phyloP scores from a whole-genome alignment of 768 basidiomycete species.

The Suillus lakei region DNA sequence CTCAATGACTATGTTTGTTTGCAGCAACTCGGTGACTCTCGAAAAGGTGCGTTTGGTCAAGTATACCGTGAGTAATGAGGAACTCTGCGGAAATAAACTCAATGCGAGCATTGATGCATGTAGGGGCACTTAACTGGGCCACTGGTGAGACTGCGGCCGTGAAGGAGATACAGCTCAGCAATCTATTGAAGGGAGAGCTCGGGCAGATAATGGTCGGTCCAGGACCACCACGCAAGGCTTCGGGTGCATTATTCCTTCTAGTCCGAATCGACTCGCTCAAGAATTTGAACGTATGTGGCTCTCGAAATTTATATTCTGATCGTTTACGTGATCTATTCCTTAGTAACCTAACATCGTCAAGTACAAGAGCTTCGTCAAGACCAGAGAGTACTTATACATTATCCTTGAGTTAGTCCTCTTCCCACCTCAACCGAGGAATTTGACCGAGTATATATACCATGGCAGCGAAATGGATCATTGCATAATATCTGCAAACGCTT shows the following conservation, averaged over 20 bases:
- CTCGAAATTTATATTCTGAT: slow-evolving; percentile 10
- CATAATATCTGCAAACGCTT: slow-evolving; percentile 96
- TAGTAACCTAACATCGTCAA: slow-evolving; percentile 98
- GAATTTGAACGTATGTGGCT: slow-evolving; percentile 81
- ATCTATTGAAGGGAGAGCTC: slow-evolving; percentile 91
- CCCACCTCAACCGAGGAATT: neutral
- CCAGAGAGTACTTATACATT: slow-evolving; percentile 92
- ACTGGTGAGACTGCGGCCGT: slow-evolving; percentile 98
- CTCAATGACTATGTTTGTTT: slow-evolving; percentile 64
- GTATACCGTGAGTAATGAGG: slow-evolving; percentile 79
- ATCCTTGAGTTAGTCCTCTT: slow-evolving; percentile 78
- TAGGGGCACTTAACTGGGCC: slow-evolving; percentile 91
- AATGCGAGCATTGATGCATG: slow-evolving; percentile 13
- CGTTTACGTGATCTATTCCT: slow-evolving; percentile 18
- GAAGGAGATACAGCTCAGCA: slow-evolving; percentile 95
- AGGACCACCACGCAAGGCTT: slow-evolving; percentile 4
- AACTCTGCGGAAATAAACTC: neutral
- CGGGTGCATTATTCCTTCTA: slow-evolving; percentile 34
- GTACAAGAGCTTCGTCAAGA: slow-evolving; percentile 98
- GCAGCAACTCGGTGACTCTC: slow-evolving; percentile 93
- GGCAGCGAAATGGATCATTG: slow-evolving; percentile 89
- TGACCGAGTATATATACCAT: slow-evolving; percentile 9
- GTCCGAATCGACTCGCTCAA: slow-evolving; percentile 97
- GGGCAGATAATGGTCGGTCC: slow-evolving; percentile 92
- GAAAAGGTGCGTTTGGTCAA: slow-evolving; percentile 96